Base-by-base conservation (phyloP, 2,329 filamentous ascomycete genomes). In the Cytospora schulzeri region DNA sequence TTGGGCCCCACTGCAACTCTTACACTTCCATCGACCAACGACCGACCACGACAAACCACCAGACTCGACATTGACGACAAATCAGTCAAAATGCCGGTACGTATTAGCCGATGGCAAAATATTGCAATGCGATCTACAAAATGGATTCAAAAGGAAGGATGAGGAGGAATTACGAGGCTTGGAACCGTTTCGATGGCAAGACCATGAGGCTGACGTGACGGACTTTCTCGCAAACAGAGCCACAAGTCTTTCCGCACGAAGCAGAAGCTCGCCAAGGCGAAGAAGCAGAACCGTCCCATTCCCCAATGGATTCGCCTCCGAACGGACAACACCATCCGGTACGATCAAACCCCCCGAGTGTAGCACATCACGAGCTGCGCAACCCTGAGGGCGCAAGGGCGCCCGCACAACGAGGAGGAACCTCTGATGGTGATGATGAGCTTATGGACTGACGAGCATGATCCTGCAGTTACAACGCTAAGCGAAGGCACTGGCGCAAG, bases 181-280 rank as follows among this genome's bases (percentile, higher is more conserved):
- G 19, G 35, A 28, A 48, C 24, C 9, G 48, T 57, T 41, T 60
- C 58, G 66, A 48, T 48, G 45, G 52, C 26, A 15, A 65, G 63
- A 71, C 57, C 26, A 52, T 54, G 57, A 57, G 53, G 63, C 63
- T 59, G 35, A 67, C 60, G 26, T 55, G 48, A 45, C 48, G 57
- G 45, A 65, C 53, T 65, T 61, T 60, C 33, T 51, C 64, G 68
- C 66, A 54, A 57, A 79, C 81, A 98, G 94, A 94, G 91, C 90
- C 93, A 99, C 87, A 99, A 99, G 91, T 92, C 93, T 81, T 99
- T 99, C 93, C 91, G 93, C 82, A 97, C 93, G 85, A 99, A 99
- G 93, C 91, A 96, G 85, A 99, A 99, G 95, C 93, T 99, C 86
- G 95, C 95, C 80, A 97, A 94, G 88, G 95, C 95, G 81, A 94